Conservation (phyloP, 352 stramenopile species). For the Peronospora destructor region DNA sequence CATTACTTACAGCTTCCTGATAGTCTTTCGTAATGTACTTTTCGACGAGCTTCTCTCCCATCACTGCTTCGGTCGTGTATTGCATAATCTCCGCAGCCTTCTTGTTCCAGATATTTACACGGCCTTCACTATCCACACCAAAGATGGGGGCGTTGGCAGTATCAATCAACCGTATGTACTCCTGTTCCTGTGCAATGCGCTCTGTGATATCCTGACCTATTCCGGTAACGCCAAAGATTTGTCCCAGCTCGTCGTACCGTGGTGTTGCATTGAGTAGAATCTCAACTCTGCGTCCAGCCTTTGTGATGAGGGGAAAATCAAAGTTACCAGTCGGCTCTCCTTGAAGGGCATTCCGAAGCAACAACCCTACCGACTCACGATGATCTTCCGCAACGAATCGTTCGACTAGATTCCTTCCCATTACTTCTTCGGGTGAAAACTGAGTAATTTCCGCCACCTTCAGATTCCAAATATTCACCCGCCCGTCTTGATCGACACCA, state of each 20-base stretch:
- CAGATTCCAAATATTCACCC: constrained; percentile 66
- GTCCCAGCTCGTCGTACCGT: constrained; percentile 33
- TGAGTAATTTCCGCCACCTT: constrained; percentile 67
- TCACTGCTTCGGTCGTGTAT: constrained; percentile 37
- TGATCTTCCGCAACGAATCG: constrained; percentile 33
- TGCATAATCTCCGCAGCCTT: constrained; percentile 29
- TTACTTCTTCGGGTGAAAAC: constrained; percentile 66
- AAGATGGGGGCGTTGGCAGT: too few relatives aligned
- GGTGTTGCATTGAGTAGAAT: constrained; percentile 48
- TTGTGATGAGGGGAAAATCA: constrained; percentile 54
- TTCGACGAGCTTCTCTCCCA: constrained; percentile 33
- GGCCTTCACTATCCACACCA: too few relatives aligned
- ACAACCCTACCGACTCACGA: constrained; percentile 12
- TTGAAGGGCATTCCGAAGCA: constrained; percentile 32
- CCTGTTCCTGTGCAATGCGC: too few relatives aligned
- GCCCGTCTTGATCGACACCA: constrained; percentile 45
- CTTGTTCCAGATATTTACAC: too few relatives aligned
- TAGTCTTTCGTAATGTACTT: constrained; percentile 23
- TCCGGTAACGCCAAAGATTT: constrained; percentile 44
- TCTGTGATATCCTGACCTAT: constrained; percentile 55
- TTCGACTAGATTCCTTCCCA: constrained; percentile 59
- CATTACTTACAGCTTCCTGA: constrained; percentile 7
- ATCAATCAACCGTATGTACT: too few relatives aligned
- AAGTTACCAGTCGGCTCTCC: constrained; percentile 42
- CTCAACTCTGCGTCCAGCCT: constrained; percentile 28